These are phyloP conservation scores for Cenococcum geophilum DNA, from an alignment of 495 filamentous ascomycete genomes.

Conservation along the genomic window DNA sequence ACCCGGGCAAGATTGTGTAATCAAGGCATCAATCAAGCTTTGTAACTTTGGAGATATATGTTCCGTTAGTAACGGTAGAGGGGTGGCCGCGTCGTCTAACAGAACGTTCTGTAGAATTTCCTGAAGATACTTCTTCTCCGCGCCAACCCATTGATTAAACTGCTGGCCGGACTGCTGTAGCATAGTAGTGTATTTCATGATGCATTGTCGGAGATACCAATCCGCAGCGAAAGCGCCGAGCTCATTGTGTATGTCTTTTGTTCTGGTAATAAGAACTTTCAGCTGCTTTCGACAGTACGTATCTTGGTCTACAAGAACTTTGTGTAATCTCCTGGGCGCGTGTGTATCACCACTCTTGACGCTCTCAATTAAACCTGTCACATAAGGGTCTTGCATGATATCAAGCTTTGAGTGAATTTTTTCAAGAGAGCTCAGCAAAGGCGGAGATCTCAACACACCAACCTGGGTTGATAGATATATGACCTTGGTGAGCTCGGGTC, in stretches of 20 bases:
- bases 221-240: slow-evolving; percentile 72
- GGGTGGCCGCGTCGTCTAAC: neutral
- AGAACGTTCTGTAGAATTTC: slow-evolving; percentile 41
- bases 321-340: slow-evolving; percentile 39
- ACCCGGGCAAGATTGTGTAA: slow-evolving; percentile 38
- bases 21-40: slow-evolving; percentile 51
- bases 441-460: too few relatives aligned
- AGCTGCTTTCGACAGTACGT: slow-evolving; percentile 64
- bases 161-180: slow-evolving; percentile 33
- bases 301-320: slow-evolving; percentile 46
- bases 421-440: neutral
- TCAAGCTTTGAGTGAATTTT: slow-evolving; percentile 45
- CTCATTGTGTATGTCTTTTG: slow-evolving; percentile 50
- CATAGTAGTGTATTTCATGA: slow-evolving; percentile 44
- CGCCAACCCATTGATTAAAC: slow-evolving; percentile 41
- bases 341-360: slow-evolving; percentile 34
- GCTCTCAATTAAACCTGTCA: slow-evolving; percentile 46
- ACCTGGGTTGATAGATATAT: slow-evolving; percentile 26
- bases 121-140: slow-evolving; percentile 58
- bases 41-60: slow-evolving; percentile 28
- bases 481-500: slow-evolving; percentile 54
- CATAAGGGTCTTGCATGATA: slow-evolving; percentile 64
- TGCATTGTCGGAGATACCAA: slow-evolving; percentile 58
- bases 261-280: slow-evolving; percentile 48
- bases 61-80: neutral